phyloP scores from a whole-genome alignment of 2,329 filamentous ascomycete species.

The Penicillium sp. region DNA sequence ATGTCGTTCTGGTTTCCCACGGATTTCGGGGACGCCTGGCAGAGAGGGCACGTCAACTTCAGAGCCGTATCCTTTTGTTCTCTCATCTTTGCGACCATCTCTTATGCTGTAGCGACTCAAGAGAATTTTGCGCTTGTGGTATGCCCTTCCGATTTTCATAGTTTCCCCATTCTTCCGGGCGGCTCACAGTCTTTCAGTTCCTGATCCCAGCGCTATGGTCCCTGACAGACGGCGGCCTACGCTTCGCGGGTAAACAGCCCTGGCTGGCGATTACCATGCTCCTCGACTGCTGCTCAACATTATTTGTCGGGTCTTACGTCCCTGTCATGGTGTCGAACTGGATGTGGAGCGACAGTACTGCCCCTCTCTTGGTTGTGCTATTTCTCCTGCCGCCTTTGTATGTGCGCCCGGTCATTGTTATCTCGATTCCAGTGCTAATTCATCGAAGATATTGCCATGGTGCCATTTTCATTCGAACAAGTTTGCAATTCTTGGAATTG shows the following conservation, averaged over 20 bases:
- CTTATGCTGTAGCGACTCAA: background rate
- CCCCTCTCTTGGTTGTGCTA: background rate
- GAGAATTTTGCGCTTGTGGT: background rate
- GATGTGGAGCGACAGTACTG: background rate
- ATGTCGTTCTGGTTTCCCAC: constrained; percentile 1
- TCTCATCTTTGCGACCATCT: background rate
- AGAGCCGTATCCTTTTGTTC: constrained; percentile 1
- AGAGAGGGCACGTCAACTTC: constrained; percentile 1
- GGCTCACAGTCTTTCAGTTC: background rate
- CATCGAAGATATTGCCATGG: constrained; percentile 1
- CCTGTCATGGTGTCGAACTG: background rate
- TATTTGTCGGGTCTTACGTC: background rate
- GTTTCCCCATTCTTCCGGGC: background rate
- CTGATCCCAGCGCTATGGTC: constrained; percentile 4
- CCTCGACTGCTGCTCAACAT: background rate
- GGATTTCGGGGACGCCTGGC: constrained; percentile 6
- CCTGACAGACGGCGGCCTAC: background rate
- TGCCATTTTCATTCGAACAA: background rate
- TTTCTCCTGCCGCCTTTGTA: background rate
- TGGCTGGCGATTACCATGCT: background rate
- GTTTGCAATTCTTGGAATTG: constrained; percentile 3
- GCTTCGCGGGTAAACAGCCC: background rate
- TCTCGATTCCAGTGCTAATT: background rate
- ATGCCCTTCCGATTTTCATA: background rate
- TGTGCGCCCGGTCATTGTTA: background rate